Percentiles rank a stretch among this genome's conserved stretches.
phyloP scores from a whole-genome alignment of 176 grass and related monocot species.

The Oryza glaberrima region DNA sequence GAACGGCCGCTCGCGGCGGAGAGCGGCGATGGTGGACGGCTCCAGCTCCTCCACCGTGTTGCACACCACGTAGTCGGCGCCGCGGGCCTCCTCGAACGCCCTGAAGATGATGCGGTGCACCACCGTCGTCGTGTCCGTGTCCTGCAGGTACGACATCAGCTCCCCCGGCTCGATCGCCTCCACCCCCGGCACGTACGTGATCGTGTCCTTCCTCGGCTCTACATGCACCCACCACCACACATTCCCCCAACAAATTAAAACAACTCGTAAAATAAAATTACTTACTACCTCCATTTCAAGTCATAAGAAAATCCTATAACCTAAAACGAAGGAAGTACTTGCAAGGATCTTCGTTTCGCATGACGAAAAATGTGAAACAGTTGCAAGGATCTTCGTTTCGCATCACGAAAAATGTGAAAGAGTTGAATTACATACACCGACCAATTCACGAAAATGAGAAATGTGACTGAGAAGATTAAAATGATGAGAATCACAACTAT shows the following conservation, averaged over 20 bases:
- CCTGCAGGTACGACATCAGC: constrained; percentile 67
- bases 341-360: neutral
- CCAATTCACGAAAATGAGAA: neutral
- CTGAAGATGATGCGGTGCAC: constrained; percentile 72
- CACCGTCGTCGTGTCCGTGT: constrained; percentile 55
- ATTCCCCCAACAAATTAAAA: neutral
- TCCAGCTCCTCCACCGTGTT: constrained; percentile 88
- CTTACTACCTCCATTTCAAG: no score
- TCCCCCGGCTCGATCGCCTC: constrained; percentile 60
- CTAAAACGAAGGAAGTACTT: no score
- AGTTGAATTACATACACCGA: neutral
- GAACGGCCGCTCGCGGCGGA: constrained; percentile 58
- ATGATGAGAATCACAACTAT: no score
- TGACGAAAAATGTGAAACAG: neutral
- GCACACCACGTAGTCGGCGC: constrained; percentile 62
- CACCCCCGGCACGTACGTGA: constrained; percentile 80
- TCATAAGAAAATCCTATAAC: no score
- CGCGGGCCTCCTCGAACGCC: constrained; percentile 61
- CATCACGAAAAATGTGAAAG: neutral
- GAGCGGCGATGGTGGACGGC: constrained; percentile 53
- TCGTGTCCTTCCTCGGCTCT: constrained; percentile 70
- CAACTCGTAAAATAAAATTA: neutral
- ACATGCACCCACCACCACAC: constrained; percentile 23
- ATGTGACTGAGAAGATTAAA: neutral
- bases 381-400: neutral